These are phyloP conservation scores for Xylariaceae sp. DNA, from an alignment of 2,329 filamentous ascomycete genomes.

Conservation along the genomic window DNA sequence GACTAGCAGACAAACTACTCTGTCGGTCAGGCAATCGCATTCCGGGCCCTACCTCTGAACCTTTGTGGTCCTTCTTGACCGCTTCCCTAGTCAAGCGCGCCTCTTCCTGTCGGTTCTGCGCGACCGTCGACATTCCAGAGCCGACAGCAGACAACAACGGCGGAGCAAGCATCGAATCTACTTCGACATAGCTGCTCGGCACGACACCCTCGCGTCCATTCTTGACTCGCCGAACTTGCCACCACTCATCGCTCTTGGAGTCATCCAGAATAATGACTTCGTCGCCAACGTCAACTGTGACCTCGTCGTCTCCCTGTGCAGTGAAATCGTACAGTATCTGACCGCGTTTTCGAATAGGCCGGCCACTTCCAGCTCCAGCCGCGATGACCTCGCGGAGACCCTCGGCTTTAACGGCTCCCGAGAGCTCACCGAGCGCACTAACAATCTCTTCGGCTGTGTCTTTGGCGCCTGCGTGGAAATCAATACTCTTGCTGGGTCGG, in stretches of 20 bases:
- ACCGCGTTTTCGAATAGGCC: slow-evolving; percentile 69
- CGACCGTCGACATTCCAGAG: slow-evolving; percentile 58
- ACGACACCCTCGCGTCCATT: slow-evolving; percentile 95
- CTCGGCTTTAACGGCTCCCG: slow-evolving; percentile 78
- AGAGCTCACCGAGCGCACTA: slow-evolving; percentile 77
- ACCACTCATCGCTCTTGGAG: slow-evolving; percentile 93
- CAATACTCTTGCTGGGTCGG: slow-evolving; percentile 85
- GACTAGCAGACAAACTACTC: slow-evolving; percentile 68
- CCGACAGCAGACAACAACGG: slow-evolving; percentile 43
- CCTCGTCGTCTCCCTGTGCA: slow-evolving; percentile 94
- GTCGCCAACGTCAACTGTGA: slow-evolving; percentile 83
- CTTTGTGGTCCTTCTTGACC: slow-evolving; percentile 60
- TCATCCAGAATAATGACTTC: slow-evolving; percentile 90
- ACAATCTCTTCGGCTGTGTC: slow-evolving; percentile 96
- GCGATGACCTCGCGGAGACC: slow-evolving; percentile 79
- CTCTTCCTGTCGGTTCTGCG: slow-evolving; percentile 76
- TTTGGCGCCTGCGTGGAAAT: slow-evolving; percentile 95
- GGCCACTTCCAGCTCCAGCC: slow-evolving; percentile 57
- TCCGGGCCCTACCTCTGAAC: slow-evolving; percentile 70
- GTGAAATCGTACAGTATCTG: slow-evolving; percentile 91
- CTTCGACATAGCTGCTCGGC: slow-evolving; percentile 91
- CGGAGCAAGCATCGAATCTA: slow-evolving; percentile 58
- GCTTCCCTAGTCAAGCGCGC: slow-evolving; percentile 77
- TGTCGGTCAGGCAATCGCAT: slow-evolving; percentile 70
- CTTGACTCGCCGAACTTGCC: slow-evolving; percentile 86